Conservation (phyloP, 768 basidiomycete genomes). For the Collybia mongolica region DNA sequence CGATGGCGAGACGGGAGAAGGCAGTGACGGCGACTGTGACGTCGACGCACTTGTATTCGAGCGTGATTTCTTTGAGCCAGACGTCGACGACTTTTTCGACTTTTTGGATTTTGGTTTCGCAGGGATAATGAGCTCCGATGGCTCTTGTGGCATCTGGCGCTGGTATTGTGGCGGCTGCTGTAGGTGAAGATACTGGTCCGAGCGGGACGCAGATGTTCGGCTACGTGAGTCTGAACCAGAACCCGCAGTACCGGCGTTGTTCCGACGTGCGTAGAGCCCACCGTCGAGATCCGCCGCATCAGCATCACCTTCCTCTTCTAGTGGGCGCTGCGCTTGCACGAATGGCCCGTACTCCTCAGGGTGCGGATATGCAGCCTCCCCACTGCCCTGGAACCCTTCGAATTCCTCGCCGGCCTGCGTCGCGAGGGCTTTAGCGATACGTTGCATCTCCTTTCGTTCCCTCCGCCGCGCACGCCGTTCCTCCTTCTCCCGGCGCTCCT, state of each 20-base stretch:
- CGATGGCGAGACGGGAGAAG: background rate
- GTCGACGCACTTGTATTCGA: background rate
- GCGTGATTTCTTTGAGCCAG: background rate
- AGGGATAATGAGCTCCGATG: background rate
- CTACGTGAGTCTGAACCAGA: background rate
- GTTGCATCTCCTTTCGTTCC: constrained; percentile 19
- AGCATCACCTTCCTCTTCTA: background rate
- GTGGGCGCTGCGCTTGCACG: background rate
- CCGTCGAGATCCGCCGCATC: background rate
- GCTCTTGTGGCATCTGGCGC: too few species aligned
- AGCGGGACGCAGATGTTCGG: background rate
- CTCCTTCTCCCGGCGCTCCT: constrained; percentile 43
- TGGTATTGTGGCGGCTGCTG: background rate
- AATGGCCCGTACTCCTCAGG: constrained; percentile 3
- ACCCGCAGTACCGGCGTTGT: background rate
- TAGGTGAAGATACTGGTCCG: background rate
- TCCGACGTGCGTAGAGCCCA: background rate
- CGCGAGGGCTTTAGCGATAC: constrained; percentile 34
- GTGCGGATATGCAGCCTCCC: constrained; percentile 11
- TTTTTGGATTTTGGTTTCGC: background rate
- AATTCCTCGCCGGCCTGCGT: constrained; percentile 41
- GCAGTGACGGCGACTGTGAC: background rate
- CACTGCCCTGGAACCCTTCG: constrained; percentile 63
- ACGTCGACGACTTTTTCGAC: background rate
- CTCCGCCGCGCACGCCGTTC: constrained; percentile 42